These are phyloP conservation scores for Carpinus viminea DNA, from an alignment of 306 rosid species.

Conservation along the genomic window DNA sequence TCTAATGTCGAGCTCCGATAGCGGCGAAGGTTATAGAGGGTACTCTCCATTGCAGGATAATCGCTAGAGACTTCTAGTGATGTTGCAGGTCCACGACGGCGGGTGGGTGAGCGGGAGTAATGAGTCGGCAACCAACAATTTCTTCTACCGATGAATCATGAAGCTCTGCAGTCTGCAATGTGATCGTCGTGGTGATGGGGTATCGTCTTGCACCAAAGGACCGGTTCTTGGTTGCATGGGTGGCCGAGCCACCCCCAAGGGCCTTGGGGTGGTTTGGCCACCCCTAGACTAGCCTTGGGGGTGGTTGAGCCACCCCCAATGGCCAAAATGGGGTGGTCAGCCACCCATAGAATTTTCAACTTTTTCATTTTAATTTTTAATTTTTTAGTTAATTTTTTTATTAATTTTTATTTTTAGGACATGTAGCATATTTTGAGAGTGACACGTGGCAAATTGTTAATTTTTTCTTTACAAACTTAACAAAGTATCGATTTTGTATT, in stretches of 20 bases:
- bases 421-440: too few relatives aligned
- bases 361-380: too few relatives aligned
- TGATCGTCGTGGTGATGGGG: conserved; percentile 69
- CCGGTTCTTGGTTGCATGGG: conserved; percentile 85
- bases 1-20: conserved; percentile 37
- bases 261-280: too few relatives aligned
- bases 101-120: conserved; percentile 98
- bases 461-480: too few relatives aligned
- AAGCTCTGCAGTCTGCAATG: conserved; percentile 84
- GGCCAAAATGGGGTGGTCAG: too few relatives aligned
- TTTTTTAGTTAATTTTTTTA: too few relatives aligned
- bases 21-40: conserved; percentile 59
- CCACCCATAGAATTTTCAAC: too few relatives aligned
- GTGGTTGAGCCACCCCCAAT: too few relatives aligned
- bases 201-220: conserved; percentile 88
- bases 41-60: conserved; percentile 54
- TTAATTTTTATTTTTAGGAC: too few relatives aligned
- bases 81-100: conserved; percentile 93
- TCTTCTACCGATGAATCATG: conserved; percentile 74
- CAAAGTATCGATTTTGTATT: too few relatives aligned
- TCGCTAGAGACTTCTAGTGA: conserved; percentile 61
- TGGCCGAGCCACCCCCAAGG: conserved; percentile 21
- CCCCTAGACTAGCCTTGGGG: too few relatives aligned
- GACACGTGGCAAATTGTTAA: too few relatives aligned
- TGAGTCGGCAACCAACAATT: conserved; percentile 74